Base-by-base conservation (phyloP, 75 land plant species). In the Ceratopteris richardii region DNA sequence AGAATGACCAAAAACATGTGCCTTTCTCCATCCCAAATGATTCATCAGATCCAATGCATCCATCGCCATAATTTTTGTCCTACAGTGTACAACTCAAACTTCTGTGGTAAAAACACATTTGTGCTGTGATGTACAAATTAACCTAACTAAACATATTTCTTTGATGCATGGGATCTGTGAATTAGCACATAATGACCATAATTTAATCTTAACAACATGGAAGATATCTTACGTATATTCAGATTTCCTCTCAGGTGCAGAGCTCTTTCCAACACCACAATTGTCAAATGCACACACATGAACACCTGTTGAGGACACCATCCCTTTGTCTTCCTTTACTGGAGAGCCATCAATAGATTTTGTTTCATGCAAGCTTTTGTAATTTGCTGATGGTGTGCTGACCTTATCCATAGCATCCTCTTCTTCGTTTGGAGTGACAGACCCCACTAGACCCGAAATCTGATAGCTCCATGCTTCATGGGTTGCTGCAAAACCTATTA, bases 211-310 rank as follows among this genome's bases (percentile, higher is more conserved):
- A n/a, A n/a, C n/a, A 14, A 63, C 31, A 63, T 16, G 14, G n/a
- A 33, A 40, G 59, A n/a, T 10, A 19, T 7, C 2, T 82, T 57
- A 90, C 99, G 88, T 72, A 53, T 95, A 95, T 5, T 77, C 54
- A 1, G 85, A 77, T 60, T 79, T 90, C 44, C 63, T 67, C 33
- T 62, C 64, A 20, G 99, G 99, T n/a, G 76, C 64, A 12, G 91
- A 79, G 66, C 91, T 89, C 66, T 62, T 75, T 54, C 99, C 99
- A 66, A 84, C 76, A 39, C 99, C 98, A 9, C 99, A 82, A 68
- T 95, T 95, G 63, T 95, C 99, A 52, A 89, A 89, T 39, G 86
- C 72, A 60, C 99, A 95, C 12, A 80, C 78, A 66, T 89, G 84
- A 42, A 90, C 66, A 18, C 83, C 82, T 46, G 51, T 37, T 37